Evolutionary conservation across 1,284 basidiomycete genomes (phyloP).

Genomic region (Xerocomus amazonicus): DNA sequence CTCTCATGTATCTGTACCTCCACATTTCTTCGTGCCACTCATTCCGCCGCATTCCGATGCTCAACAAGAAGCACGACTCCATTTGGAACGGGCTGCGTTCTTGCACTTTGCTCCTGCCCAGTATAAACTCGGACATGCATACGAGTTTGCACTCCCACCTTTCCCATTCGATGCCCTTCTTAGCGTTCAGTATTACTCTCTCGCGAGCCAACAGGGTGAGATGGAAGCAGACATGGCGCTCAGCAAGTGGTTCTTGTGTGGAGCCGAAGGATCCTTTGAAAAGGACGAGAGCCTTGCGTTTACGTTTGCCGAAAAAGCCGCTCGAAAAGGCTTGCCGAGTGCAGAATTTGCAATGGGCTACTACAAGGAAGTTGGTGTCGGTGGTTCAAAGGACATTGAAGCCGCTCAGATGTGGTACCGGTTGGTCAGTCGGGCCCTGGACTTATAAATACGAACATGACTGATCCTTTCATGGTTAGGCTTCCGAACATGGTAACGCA

Average conservation of each 20-base stretch:
- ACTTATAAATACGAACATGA: background rate
- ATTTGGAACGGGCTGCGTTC: slow-evolving; percentile 81
- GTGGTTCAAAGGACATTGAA: slow-evolving; percentile 62
- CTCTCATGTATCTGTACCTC: slow-evolving; percentile 52
- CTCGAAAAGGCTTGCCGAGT: slow-evolving; percentile 70
- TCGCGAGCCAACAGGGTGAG: slow-evolving; percentile 84
- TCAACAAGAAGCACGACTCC: slow-evolving; percentile 43
- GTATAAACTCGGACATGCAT: slow-evolving; percentile 90
- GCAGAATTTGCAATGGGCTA: slow-evolving; percentile 97
- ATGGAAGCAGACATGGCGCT: slow-evolving; percentile 94
- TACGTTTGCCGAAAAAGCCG: slow-evolving; percentile 91
- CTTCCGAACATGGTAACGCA: slow-evolving; percentile 73
- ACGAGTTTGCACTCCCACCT: slow-evolving; percentile 86
- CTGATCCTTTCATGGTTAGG: slow-evolving; percentile 40
- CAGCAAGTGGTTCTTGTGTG: slow-evolving; percentile 94
- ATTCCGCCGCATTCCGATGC: slow-evolving; percentile 45
- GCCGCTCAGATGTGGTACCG: slow-evolving; percentile 71
- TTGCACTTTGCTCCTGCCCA: slow-evolving; percentile 87
- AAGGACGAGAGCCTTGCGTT: slow-evolving; percentile 87
- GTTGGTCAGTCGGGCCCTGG: slow-evolving; percentile 38
- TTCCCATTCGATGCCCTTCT: slow-evolving; percentile 88
- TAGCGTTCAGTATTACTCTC: slow-evolving; percentile 88
- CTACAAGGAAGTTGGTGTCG: slow-evolving; percentile 81
- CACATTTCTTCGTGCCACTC: slow-evolving; percentile 50
- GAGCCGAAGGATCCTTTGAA: slow-evolving; percentile 75